These are phyloP conservation scores for Moniliophthora roreri DNA, from an alignment of 1,284 basidiomycete species.

Conservation along the genomic window DNA sequence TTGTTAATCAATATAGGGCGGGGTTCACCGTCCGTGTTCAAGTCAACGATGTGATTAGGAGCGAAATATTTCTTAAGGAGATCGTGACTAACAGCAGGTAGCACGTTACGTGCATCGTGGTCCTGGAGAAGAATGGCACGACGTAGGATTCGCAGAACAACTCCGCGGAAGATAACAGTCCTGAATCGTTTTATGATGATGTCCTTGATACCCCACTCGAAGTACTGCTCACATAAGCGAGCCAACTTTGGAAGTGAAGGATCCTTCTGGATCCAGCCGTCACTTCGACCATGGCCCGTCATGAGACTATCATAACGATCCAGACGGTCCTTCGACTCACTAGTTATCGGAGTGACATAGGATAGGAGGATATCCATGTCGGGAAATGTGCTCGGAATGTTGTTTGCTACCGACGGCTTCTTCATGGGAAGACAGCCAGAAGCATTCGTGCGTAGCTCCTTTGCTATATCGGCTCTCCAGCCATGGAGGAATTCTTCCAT, in stretches of 20 bases:
- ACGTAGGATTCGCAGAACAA: constrained; percentile 64
- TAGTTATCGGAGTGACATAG: constrained; percentile 77
- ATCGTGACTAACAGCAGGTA: not conserved
- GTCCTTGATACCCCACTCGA: constrained; percentile 87
- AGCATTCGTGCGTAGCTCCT: constrained; percentile 74
- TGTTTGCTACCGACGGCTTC: constrained; percentile 57
- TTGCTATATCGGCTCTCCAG: constrained; percentile 65
- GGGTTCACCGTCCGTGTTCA: constrained; percentile 32
- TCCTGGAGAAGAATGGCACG: constrained; percentile 43
- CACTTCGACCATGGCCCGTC: constrained; percentile 24
- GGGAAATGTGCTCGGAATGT: constrained; percentile 65
- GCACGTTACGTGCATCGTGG: constrained; percentile 34
- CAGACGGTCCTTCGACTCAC: constrained; percentile 51
- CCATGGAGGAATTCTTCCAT: constrained; percentile 55
- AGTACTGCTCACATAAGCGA: constrained; percentile 77
- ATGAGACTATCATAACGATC: constrained; percentile 26
- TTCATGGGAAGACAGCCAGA: constrained; percentile 61
- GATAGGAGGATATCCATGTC: constrained; percentile 66
- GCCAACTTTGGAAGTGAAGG: constrained; percentile 75
- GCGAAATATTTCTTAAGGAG: constrained; percentile 1
- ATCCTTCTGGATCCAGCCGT: constrained; percentile 54
- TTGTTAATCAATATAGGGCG: constrained; percentile 35
- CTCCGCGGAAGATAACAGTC: constrained; percentile 72
- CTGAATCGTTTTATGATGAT: constrained; percentile 77
- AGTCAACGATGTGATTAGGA: constrained; percentile 33